phyloP scores from a whole-genome alignment of 192 early-diverging fungal species.

The Phlyctochytrium arcticum region DNA sequence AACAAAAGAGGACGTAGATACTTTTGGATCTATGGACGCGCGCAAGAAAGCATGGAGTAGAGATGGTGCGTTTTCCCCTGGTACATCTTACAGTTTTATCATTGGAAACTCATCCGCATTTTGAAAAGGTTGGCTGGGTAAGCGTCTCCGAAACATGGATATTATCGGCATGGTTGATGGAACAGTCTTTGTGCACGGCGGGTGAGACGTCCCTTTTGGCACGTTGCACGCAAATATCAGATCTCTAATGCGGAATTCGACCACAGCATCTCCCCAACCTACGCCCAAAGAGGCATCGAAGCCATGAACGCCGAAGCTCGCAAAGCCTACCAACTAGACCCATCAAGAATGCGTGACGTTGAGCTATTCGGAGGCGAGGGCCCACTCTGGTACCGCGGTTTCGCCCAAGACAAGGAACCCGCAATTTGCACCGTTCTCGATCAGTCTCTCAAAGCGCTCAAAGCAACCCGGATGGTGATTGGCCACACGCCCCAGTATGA shows the following conservation, averaged over 20 bases:
- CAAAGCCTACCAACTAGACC: constrained; percentile 17
- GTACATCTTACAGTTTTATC: too few relatives aligned
- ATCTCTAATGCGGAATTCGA: background rate
- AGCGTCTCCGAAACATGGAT: constrained; percentile 36
- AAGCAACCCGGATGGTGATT: constrained; percentile 64
- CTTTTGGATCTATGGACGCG: constrained; percentile 46
- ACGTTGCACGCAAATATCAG: background rate
- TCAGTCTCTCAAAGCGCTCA: constrained; percentile 40
- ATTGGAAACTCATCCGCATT: too few relatives aligned
- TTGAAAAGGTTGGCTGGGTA: constrained; percentile 45
- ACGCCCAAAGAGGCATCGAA: constrained; percentile 42
- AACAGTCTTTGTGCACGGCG: constrained; percentile 63
- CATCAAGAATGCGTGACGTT: constrained; percentile 10
- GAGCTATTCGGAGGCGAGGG: constrained; percentile 40
- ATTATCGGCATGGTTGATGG: constrained; percentile 45
- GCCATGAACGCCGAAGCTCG: constrained; percentile 44
- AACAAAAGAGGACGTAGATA: constrained; percentile 41
- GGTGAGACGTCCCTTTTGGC: constrained; percentile 16
- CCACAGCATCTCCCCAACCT: constrained; percentile 23
- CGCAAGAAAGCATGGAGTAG: constrained; percentile 42
- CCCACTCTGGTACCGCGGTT: constrained; percentile 57
- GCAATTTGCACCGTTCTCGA: constrained; percentile 43
- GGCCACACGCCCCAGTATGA: constrained; percentile 63
- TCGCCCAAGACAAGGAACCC: constrained; percentile 47
- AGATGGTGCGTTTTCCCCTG: constrained; percentile 11